phyloP scores from a whole-genome alignment of 192 early-diverging fungal genomes.

The Dispira parvispora region DNA sequence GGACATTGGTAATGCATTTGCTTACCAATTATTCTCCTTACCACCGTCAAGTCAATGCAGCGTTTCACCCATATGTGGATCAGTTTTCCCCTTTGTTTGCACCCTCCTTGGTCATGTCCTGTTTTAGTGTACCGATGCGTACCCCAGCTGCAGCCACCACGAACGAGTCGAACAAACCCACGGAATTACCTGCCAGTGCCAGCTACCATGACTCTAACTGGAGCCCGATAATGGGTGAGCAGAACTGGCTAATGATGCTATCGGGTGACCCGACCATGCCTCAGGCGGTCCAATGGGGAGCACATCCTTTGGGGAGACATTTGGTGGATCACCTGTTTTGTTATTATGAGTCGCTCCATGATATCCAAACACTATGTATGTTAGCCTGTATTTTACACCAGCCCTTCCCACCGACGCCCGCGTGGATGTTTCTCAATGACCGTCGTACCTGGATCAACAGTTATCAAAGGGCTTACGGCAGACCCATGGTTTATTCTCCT shows the following conservation, averaged over 20 bases:
- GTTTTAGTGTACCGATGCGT: background rate
- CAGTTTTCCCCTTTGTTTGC: background rate
- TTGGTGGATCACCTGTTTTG: background rate
- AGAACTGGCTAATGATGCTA: no score
- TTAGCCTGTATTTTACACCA: background rate
- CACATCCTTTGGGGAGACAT: background rate
- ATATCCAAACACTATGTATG: constrained; percentile 10
- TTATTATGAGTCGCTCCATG: background rate
- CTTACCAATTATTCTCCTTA: background rate
- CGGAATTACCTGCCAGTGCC: no score
- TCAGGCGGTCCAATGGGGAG: constrained; percentile 7
- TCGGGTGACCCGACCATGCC: background rate
- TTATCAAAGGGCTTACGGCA: no score
- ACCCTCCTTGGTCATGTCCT: background rate
- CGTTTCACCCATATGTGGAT: background rate
- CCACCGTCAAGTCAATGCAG: background rate
- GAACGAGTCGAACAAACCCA: no score
- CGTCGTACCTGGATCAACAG: background rate
- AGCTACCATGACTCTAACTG: no score
- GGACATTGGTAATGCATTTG: constrained; percentile 6
- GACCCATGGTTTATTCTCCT: background rate
- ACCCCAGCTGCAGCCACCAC: no score
- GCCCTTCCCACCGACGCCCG: constrained; percentile 1
- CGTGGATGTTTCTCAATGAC: constrained; percentile 3
- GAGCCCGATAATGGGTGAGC: no score